Evolutionary conservation across 306 rosid genomes (phyloP).

Genomic region (Cicer arietinum): DNA sequence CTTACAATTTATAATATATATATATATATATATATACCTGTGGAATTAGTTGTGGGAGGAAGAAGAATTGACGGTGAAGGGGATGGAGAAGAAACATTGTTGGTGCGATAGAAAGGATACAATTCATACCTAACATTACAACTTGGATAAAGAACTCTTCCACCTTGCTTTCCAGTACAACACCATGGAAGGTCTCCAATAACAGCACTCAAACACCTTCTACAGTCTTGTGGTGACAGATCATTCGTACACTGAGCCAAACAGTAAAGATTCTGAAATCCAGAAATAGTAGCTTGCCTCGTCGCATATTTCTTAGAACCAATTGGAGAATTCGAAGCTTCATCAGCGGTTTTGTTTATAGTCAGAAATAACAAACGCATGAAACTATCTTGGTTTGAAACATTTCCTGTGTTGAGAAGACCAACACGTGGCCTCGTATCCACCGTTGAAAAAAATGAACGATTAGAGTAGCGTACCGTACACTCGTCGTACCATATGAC

Average conservation of each 20-base stretch:
- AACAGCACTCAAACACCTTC: slow-evolving; percentile 33
- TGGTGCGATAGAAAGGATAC: slow-evolving; percentile 31
- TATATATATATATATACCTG: slow-evolving; percentile 32
- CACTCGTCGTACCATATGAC: slow-evolving; percentile 49
- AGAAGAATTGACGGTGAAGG: neutral
- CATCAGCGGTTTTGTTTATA: slow-evolving; percentile 36
- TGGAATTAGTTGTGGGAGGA: slow-evolving; percentile 10
- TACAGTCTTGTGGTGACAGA: slow-evolving; percentile 31
- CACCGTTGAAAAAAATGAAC: slow-evolving; percentile 33
- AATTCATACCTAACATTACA: slow-evolving; percentile 46
- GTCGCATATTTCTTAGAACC: slow-evolving; percentile 44
- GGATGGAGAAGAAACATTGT: neutral
- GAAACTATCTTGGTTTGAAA: slow-evolving; percentile 30
- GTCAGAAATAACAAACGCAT: slow-evolving; percentile 31
- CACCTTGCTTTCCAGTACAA: slow-evolving; percentile 40
- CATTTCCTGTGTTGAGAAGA: slow-evolving; percentile 33
- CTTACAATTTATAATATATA: neutral
- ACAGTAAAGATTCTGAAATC: slow-evolving; percentile 36
- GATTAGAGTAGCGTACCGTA: slow-evolving; percentile 42
- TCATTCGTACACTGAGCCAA: slow-evolving; percentile 51
- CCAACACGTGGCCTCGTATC: slow-evolving; percentile 37
- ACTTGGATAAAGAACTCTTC: slow-evolving; percentile 45
- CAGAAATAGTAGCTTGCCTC: slow-evolving; percentile 7
- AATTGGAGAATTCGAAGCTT: neutral
- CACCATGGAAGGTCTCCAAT: slow-evolving; percentile 40